Conservation (phyloP, 208 protist genomes). For the Crithidia brevicula region DNA sequence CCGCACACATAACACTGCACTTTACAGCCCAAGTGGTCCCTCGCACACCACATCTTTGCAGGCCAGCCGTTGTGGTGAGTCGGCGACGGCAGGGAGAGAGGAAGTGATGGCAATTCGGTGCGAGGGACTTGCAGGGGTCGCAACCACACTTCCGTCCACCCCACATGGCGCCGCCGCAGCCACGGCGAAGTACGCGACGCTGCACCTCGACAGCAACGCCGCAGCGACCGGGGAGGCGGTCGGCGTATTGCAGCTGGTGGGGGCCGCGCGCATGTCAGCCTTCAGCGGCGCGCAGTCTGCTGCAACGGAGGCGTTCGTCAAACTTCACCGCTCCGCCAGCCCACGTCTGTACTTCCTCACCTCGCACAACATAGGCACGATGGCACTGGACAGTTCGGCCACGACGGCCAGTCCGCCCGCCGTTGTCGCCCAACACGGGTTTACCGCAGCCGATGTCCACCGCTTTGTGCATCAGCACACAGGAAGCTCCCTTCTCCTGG, state of each 20-base stretch:
- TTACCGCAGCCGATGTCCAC: constrained; percentile 1
- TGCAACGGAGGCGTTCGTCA: not conserved
- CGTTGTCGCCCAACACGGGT: not conserved
- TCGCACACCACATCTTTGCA: not conserved
- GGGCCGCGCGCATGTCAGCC: constrained; percentile 30
- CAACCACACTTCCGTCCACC: not conserved
- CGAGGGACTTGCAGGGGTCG: not conserved
- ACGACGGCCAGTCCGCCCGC: not conserved
- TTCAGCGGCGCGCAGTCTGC: constrained; percentile 4
- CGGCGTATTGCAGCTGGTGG: constrained; percentile 29
- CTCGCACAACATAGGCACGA: not conserved
- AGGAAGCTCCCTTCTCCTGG: not conserved
- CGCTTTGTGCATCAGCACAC: constrained; percentile 9
- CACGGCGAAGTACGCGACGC: not conserved
- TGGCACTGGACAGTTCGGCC: not conserved
- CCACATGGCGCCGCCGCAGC: not conserved
- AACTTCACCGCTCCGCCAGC: constrained; percentile 3
- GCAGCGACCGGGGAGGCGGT: too few species aligned
- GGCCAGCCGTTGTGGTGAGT: not conserved
- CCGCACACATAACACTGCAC: not conserved
- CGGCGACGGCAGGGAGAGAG: too few species aligned
- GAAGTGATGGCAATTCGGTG: not conserved
- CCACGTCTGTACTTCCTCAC: not conserved
- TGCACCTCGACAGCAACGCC: not conserved
- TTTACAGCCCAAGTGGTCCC: not conserved